Evolutionary conservation across 177 flowering plant genomes (phyloP), one percentile per base, ranked within the genome.

Genomic region (Tripterygium wilfordii): DNA sequence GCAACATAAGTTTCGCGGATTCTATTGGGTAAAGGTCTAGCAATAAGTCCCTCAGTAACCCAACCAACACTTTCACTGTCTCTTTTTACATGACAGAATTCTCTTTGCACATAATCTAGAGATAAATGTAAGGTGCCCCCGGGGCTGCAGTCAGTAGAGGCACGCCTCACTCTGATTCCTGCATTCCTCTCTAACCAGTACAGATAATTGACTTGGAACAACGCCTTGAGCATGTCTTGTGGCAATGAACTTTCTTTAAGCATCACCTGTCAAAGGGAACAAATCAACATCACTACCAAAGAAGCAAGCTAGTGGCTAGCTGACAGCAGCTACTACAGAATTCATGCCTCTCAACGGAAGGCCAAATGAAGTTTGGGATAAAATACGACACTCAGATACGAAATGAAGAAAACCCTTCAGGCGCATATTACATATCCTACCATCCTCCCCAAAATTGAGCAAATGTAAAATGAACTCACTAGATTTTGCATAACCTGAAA

Each of bases 191-290:
- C 94, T 57, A 85, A 40, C 88, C 94, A 82, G 47, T 83, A 82
- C n/a, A 91, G 66, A 58, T 85, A 88, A 59, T 71, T 86, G 26
- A 76, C 88, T 16, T 92, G 99, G 68, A 84, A 92, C 63, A 94
- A 45, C 5, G 96, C 76, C 56, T 76, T 89, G 17, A 94, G 82
- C 99, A 94, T 86, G 72, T 87, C 96, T 51, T 78, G 79, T 16
- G 68, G 80, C 3, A 79, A 62, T 35, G 69, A 70, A 27, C 63
- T 75, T 58, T 92, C 95, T 69, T 85, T 84, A 1, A 92, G 88
- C 48, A 82, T 69, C 21, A 92, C 92, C 99, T 92, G 86, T n/a
- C n/a, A n/a, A n/a, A n/a, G n/a, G n/a, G n/a, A n/a, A n/a, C n/a
- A n/a, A n/a, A n/a, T n/a, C n/a, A n/a, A n/a, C n/a, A n/a, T n/a